Percentiles rank a stretch among this genome's conserved stretches.
Evolutionary conservation across 73 alveolate genomes (phyloP).

Genomic region (Paramecium biaurelia): DNA sequence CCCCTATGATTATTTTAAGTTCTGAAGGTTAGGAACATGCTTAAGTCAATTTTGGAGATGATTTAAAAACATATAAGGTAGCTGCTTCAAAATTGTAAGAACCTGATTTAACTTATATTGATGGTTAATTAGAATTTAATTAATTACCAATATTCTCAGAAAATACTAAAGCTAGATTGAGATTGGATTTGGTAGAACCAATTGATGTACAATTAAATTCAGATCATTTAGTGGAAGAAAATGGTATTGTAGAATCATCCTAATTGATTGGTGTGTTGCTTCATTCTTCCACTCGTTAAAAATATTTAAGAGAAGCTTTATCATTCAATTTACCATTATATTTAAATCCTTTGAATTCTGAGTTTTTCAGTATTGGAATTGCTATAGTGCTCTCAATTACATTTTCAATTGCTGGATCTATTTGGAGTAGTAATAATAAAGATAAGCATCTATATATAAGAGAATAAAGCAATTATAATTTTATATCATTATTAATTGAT

Average conservation of each 20-base stretch:
- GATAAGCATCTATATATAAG: not conserved
- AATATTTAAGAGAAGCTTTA: constrained; percentile 9
- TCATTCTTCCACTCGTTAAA: not conserved
- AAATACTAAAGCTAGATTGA: constrained; percentile 15
- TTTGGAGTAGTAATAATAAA: not conserved
- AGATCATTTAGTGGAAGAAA: not conserved
- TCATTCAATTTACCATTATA: constrained; percentile 27
- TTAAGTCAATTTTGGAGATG: constrained; percentile 12
- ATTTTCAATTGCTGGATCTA: constrained; percentile 25
- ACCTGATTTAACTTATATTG: not conserved
- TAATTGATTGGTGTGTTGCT: not conserved
- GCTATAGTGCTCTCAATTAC: not conserved
- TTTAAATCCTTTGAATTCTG: constrained; percentile 39
- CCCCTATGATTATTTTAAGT: not conserved
- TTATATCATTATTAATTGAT: not conserved
- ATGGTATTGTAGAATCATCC: constrained; percentile 34
- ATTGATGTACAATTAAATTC: not conserved
- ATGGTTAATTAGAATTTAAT: constrained; percentile 6
- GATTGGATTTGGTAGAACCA: constrained; percentile 43
- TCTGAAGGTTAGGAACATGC: not conserved
- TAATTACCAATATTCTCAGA: not conserved
- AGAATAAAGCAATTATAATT: not conserved
- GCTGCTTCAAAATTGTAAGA: constrained; percentile 14
- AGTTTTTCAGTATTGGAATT: not conserved
- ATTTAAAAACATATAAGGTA: not conserved